These are phyloP conservation scores for Skeletonema grethae DNA, from an alignment of 108 stramenopile species.

Conservation along the genomic window DNA sequence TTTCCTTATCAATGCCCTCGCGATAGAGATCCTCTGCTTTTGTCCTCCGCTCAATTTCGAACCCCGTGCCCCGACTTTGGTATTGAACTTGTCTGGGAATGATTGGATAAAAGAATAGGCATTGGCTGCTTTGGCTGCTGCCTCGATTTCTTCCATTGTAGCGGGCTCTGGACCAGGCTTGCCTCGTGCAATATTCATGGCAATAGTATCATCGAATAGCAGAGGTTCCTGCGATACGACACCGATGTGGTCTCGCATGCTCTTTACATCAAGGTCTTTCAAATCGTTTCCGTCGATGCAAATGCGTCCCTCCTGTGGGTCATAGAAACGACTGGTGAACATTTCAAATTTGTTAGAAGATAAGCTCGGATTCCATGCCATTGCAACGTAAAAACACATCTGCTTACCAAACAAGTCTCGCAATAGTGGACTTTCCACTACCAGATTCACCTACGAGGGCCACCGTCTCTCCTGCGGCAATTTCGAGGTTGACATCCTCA, in stretches of 20 bases:
- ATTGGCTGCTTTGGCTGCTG: conserved; percentile 47
- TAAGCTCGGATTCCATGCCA: background rate
- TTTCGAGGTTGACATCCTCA: conserved; percentile 44
- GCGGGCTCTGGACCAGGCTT: conserved; percentile 29
- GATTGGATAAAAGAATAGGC: conserved; percentile 66
- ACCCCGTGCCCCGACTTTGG: conserved; percentile 60
- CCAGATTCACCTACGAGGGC: conserved; percentile 65
- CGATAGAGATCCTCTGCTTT: conserved; percentile 84
- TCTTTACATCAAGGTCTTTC: conserved; percentile 30
- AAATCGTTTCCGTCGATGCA: conserved; percentile 37
- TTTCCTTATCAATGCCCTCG: conserved; percentile 56
- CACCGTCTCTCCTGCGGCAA: conserved; percentile 51
- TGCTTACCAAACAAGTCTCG: conserved; percentile 17
- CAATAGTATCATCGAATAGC: conserved; percentile 66
- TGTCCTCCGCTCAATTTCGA: conserved; percentile 76
- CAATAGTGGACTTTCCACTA: conserved; percentile 74
- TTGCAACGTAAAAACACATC: background rate
- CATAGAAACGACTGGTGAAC: conserved; percentile 79
- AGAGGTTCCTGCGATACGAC: conserved; percentile 73
- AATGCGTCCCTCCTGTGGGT: conserved; percentile 40
- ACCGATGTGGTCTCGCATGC: conserved; percentile 58
- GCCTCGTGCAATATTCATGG: conserved; percentile 70
- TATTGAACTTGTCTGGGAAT: conserved; percentile 57
- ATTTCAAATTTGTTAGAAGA: background rate
- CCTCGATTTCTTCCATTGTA: conserved; percentile 40